A percentile compares a stretch with the other conserved stretches of the same genome.
Conservation (phyloP, 768 basidiomycete genomes). For the Tubosaeta brunneosetosa region DNA sequence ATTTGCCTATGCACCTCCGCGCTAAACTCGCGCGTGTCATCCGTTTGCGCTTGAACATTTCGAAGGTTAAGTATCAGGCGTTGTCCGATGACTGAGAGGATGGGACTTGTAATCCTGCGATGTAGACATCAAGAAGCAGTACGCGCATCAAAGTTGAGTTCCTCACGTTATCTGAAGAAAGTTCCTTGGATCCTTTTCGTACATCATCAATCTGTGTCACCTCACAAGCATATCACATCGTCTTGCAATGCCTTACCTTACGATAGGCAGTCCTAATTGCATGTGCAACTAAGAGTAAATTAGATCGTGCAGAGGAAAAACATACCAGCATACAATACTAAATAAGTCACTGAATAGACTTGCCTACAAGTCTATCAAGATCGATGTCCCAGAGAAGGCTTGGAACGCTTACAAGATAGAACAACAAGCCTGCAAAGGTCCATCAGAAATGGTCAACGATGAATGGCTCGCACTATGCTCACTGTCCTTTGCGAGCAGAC, state of each 20-base stretch:
- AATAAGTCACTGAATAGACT: too few species aligned
- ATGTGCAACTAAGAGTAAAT: too few species aligned
- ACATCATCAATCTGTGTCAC: too few species aligned
- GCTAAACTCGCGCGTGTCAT: not conserved
- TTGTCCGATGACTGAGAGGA: conserved; percentile 7
- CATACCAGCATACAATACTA: too few species aligned
- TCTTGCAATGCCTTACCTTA: conserved; percentile 1
- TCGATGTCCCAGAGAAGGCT: too few species aligned
- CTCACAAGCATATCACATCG: not conserved
- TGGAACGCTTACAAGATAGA: too few species aligned
- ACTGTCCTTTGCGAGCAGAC: too few species aligned
- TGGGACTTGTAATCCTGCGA: not conserved
- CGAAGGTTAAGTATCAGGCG: conserved; percentile 15
- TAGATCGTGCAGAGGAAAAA: too few species aligned
- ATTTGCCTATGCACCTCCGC: not conserved
- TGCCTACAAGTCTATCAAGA: too few species aligned
- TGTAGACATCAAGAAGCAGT: not conserved
- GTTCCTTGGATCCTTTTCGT: conserved; percentile 1
- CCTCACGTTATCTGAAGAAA: not conserved
- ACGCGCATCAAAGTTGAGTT: not conserved
- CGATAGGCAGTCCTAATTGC: conserved; percentile 7
- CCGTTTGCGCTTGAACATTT: conserved; percentile 1
- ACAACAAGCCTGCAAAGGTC: too few species aligned
- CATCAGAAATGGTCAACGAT: too few species aligned
- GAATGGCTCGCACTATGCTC: too few species aligned